Conservation (phyloP, 2,329 filamentous ascomycete genomes). For the Penicillium sp. region DNA sequence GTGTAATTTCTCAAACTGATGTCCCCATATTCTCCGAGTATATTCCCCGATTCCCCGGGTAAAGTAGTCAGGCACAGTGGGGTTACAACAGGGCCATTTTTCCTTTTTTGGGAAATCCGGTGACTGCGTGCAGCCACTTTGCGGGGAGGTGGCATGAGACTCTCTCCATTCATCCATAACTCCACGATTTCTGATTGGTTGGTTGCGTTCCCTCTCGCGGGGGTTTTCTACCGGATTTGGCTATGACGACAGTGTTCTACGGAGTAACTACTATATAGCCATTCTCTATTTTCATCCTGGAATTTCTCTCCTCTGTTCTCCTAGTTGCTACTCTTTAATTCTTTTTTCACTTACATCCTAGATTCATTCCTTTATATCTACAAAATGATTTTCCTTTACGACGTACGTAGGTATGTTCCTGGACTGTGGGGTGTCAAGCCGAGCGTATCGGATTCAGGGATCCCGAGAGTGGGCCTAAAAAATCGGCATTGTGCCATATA, state of each 20-base stretch:
- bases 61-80: conserved; percentile 9
- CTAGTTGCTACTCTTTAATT: neutral
- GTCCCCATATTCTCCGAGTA: conserved; percentile 14
- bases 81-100: conserved; percentile 9
- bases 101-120: conserved; percentile 12
- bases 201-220: neutral
- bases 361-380: neutral
- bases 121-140: conserved; percentile 20
- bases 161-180: neutral
- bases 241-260: conserved; percentile 1
- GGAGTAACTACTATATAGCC: neutral
- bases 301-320: neutral
- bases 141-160: neutral
- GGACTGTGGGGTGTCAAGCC: neutral
- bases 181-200: conserved; percentile 5
- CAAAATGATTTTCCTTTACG: neutral
- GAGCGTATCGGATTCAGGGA: neutral
- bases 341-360: no score
- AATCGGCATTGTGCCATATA: neutral
- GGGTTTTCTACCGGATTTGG: conserved; percentile 3
- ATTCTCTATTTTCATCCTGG: neutral
- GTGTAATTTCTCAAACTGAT: neutral
- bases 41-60: conserved; percentile 18
- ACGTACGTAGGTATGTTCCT: neutral
- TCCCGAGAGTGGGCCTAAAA: neutral